Percentiles rank a stretch among this genome's conserved stretches.
Evolutionary conservation across 164 flowering plant genomes (phyloP).

Genomic region (Vitis labrusca): DNA sequence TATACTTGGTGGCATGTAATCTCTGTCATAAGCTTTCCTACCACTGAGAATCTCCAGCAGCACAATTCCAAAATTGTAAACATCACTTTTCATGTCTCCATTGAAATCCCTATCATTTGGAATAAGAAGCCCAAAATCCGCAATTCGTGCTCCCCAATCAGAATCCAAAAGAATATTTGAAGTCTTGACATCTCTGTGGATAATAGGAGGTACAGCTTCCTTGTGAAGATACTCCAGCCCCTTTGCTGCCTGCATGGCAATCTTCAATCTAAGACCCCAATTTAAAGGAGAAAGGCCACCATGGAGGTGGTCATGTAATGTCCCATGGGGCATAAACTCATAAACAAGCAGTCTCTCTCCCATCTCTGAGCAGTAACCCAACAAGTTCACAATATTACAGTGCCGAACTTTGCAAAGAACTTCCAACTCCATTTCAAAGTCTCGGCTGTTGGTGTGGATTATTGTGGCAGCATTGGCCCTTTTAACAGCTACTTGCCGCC

Average conservation of each 20-base stretch:
- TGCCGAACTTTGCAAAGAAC: constrained; percentile 76
- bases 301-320: constrained; percentile 78
- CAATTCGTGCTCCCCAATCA: constrained; percentile 69
- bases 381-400: constrained; percentile 66
- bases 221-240: constrained; percentile 84
- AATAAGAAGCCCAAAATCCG: constrained; percentile 64
- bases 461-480: constrained; percentile 91
- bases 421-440: constrained; percentile 80
- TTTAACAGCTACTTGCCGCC: constrained; percentile 84
- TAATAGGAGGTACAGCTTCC: constrained; percentile 56
- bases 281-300: constrained; percentile 64
- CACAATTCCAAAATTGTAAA: constrained; percentile 72
- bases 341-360: constrained; percentile 83
- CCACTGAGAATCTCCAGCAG: constrained; percentile 82
- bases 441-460: constrained; percentile 67
- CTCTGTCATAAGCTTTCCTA: constrained; percentile 74
- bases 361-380: constrained; percentile 85
- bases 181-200: constrained; percentile 64
- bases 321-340: constrained; percentile 83
- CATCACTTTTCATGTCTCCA: constrained; percentile 50
- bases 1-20: constrained; percentile 55
- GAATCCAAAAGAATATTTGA: constrained; percentile 79
- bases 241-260: constrained; percentile 68
- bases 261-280: constrained; percentile 66
- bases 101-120: constrained; percentile 40